These are phyloP conservation scores for Quercus berberidifolia DNA, from an alignment of 306 rosid species.

Conservation along the genomic window DNA sequence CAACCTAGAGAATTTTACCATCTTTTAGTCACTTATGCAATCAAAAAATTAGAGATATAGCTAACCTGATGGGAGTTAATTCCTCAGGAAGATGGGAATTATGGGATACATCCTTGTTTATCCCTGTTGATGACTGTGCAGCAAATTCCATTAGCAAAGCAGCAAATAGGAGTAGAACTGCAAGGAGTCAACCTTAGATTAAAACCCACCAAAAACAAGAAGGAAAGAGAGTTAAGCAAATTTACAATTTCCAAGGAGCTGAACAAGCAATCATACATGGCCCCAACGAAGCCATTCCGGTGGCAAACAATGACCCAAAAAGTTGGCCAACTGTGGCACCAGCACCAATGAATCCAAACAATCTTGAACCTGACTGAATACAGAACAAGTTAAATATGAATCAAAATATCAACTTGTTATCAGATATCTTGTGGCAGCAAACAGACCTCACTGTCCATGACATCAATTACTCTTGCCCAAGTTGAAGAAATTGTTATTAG, in stretches of 20 bases:
- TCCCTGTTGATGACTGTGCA: constrained; percentile 83
- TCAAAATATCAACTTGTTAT: constrained; percentile 1
- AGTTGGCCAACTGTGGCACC: constrained; percentile 99
- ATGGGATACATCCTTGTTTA: constrained; percentile 43
- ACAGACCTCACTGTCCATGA: constrained; percentile 84
- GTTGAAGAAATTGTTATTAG: constrained; percentile 63
- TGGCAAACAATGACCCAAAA: constrained; percentile 87
- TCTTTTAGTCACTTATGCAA: background rate
- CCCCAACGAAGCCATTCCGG: constrained; percentile 90
- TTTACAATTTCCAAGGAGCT: constrained; percentile 11
- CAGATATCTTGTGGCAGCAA: constrained; percentile 20
- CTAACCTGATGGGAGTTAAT: constrained; percentile 71
- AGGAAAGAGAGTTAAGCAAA: background rate
- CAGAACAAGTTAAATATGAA: constrained; percentile 32
- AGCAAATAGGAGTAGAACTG: constrained; percentile 48
- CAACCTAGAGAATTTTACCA: constrained; percentile 1
- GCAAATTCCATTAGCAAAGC: constrained; percentile 94
- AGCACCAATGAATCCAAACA: constrained; percentile 94
- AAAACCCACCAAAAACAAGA: constrained; percentile 1
- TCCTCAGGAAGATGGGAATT: constrained; percentile 46
- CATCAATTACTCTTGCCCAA: constrained; percentile 95
- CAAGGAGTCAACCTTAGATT: constrained; percentile 18
- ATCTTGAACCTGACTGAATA: constrained; percentile 99
- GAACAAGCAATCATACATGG: constrained; percentile 60
- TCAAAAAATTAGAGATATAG: background rate